A percentile compares a stretch with the other conserved stretches of the same genome.
phyloP scores from a whole-genome alignment of 108 stramenopile species.

The Schizochytrium sp. region DNA sequence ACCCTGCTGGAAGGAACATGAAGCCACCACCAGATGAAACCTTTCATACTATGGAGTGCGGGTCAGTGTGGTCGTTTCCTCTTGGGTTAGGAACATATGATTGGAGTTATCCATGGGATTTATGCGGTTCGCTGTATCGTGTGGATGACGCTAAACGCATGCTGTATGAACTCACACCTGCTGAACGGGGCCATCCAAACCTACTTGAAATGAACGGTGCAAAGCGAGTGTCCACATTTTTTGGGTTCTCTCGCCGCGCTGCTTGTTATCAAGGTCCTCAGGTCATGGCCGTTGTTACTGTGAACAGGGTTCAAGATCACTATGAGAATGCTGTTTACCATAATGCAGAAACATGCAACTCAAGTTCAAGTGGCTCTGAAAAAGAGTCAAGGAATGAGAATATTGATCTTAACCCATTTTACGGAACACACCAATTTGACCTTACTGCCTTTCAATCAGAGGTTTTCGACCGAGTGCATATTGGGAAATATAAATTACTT shows the following conservation, averaged over 20 bases:
- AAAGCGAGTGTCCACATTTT: background rate
- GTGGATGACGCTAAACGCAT: background rate
- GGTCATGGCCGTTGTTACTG: slow-evolving; percentile 56
- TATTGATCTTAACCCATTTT: slow-evolving; percentile 5
- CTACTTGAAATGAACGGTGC: slow-evolving; percentile 45
- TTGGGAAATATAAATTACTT: background rate
- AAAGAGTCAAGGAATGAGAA: background rate
- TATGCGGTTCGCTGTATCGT: slow-evolving; percentile 48
- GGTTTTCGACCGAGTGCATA: slow-evolving; percentile 23
- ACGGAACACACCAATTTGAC: background rate
- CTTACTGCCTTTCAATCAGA: background rate
- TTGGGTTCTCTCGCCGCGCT: background rate
- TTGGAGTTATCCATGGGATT: slow-evolving; percentile 53
- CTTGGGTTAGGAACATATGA: slow-evolving; percentile 34
- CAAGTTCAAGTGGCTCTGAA: background rate
- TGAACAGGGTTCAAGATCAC: slow-evolving; percentile 36
- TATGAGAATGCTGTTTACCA: background rate
- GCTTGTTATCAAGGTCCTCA: background rate
- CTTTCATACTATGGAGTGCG: background rate
- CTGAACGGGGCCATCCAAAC: slow-evolving; percentile 33
- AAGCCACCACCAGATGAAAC: background rate
- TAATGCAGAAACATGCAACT: background rate
- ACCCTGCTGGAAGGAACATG: slow-evolving; percentile 1
- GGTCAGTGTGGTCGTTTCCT: slow-evolving; percentile 10
- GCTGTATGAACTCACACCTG: background rate